A percentile compares a stretch with the other conserved stretches of the same genome.
Evolutionary conservation across 2,329 filamentous ascomycete species (phyloP).

Genomic region (Canariomyces notabilis): DNA sequence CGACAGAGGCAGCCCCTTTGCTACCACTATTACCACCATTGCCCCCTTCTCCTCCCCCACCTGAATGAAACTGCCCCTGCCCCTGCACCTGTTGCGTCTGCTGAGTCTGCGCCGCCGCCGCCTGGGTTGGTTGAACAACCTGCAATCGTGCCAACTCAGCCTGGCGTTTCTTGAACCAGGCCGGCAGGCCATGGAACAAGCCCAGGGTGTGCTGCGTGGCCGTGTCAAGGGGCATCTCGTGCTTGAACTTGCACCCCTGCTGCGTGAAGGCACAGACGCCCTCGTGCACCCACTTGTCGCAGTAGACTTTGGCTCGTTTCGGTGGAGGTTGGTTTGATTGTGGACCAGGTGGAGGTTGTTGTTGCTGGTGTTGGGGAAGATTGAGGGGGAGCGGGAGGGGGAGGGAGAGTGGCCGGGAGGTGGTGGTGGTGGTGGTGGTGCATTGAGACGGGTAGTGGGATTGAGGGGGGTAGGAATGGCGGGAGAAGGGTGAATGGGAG

Average conservation of each 20-base stretch:
- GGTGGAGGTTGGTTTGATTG: conserved; percentile 20
- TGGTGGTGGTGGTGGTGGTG: neutral
- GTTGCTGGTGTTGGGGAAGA: neutral
- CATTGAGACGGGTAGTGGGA: neutral
- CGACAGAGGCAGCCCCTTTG: neutral
- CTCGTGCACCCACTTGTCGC: conserved; percentile 84
- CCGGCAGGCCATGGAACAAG: conserved; percentile 59
- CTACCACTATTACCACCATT: neutral
- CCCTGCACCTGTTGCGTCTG: neutral
- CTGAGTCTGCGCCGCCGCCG: no score
- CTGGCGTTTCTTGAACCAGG: conserved; percentile 55
- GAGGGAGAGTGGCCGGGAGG: no score
- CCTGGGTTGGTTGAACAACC: neutral
- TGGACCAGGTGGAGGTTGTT: neutral
- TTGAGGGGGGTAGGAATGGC: no score
- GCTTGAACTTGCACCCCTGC: conserved; percentile 83
- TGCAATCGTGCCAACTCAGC: conserved; percentile 35
- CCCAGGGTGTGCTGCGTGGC: conserved; percentile 65
- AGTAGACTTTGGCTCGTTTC: conserved; percentile 65
- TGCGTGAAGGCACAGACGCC: conserved; percentile 81
- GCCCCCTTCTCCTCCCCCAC: neutral
- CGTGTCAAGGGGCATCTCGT: conserved; percentile 75
- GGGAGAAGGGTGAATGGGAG: neutral
- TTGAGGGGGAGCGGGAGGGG: neutral
- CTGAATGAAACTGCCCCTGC: neutral